These are phyloP conservation scores for Papiliotrema terrestris DNA, from an alignment of 1,284 basidiomycete species.

Conservation along the genomic window DNA sequence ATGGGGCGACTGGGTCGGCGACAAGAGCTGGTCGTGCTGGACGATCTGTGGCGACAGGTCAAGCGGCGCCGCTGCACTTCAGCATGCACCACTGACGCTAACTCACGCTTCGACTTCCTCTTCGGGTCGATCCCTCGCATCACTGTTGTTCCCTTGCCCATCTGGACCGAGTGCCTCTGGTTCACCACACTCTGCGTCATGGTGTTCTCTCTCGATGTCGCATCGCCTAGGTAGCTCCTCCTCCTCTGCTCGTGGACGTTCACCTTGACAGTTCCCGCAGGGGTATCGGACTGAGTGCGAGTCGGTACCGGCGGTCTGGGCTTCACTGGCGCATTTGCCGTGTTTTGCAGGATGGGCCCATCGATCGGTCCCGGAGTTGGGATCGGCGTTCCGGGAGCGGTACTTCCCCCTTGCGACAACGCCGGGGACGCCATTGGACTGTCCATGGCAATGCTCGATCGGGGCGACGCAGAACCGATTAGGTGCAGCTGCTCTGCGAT, in stretches of 20 bases:
- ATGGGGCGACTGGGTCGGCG: constrained; percentile 25
- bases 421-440: constrained; percentile 15
- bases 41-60: constrained; percentile 27
- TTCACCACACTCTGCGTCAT: background rate
- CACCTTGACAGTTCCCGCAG: constrained; percentile 1
- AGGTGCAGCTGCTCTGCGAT: constrained; percentile 54
- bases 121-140: constrained; percentile 12
- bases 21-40: constrained; percentile 29
- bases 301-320: constrained; percentile 5
- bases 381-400: constrained; percentile 10
- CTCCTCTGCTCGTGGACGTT: constrained; percentile 7
- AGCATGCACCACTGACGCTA: background rate
- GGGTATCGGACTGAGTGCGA: constrained; percentile 12
- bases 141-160: constrained; percentile 8
- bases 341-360: background rate
- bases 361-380: constrained; percentile 1
- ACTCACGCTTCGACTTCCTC: constrained; percentile 29
- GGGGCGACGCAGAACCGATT: constrained; percentile 36
- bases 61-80: constrained; percentile 22
- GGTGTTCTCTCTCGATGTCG: constrained; percentile 10
- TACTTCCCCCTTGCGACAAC: constrained; percentile 14
- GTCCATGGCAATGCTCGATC: constrained; percentile 18
- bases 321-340: background rate
- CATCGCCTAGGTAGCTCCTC: constrained; percentile 25
- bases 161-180: constrained; percentile 3